These are phyloP conservation scores for Colletotrichum nymphaeae DNA, from an alignment of 2,329 filamentous ascomycete genomes.

Conservation along the genomic window DNA sequence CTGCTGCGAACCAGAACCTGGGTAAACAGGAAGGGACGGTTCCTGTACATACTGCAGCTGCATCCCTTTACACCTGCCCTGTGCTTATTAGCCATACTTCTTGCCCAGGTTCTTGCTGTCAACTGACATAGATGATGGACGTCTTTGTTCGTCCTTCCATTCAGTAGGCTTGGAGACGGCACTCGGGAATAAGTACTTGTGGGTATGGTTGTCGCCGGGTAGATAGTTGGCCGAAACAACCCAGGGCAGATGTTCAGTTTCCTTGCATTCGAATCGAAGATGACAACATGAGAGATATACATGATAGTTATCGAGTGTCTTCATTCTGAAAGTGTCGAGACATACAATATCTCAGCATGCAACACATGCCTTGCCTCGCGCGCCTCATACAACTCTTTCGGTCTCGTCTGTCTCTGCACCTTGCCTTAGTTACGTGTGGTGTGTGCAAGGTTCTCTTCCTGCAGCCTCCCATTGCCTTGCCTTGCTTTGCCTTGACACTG, in stretches of 20 bases:
- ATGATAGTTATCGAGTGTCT: not conserved
- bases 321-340: not conserved
- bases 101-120: not conserved
- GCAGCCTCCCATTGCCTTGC: slow-evolving; percentile 11
- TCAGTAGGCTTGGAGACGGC: not conserved
- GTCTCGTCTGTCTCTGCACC: not conserved
- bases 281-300: not conserved
- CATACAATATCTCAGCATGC: not conserved
- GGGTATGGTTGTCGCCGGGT: not conserved
- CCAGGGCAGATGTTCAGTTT: not conserved
- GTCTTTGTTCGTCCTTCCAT: not conserved
- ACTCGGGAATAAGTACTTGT: not conserved
- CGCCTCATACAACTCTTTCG: not conserved
- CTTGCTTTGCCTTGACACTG: not conserved
- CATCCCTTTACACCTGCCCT: not conserved
- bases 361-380: not conserved
- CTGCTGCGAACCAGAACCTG: not conserved
- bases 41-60: not conserved
- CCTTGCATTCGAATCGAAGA: too few species aligned
- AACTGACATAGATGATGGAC: not conserved
- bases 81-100: not conserved
- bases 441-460: slow-evolving; percentile 14
- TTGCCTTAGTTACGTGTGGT: not conserved
- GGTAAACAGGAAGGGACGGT: not conserved
- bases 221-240: not conserved